Conservation (phyloP, 768 basidiomycete species). For the Suillus bovinus region DNA sequence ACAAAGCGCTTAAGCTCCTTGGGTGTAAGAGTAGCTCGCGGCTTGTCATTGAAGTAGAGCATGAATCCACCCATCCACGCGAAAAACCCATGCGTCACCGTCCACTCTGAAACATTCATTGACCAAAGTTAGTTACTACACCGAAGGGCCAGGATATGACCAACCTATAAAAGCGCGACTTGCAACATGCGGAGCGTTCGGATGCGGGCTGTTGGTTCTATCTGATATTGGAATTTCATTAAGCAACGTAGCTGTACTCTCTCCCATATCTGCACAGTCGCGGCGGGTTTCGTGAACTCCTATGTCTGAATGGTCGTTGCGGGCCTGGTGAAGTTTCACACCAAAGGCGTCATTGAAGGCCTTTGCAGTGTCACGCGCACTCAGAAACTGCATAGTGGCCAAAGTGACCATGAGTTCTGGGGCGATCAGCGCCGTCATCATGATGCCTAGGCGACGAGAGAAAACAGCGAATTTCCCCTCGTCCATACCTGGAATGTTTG, state of each 20-base stretch:
- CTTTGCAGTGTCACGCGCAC: conserved; percentile 10
- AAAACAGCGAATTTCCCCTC: conserved; percentile 7
- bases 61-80: conserved; percentile 26
- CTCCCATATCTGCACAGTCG: not conserved
- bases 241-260: not conserved
- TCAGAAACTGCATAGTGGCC: conserved; percentile 28
- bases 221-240: not conserved
- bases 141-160: not conserved
- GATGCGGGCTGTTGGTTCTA: not conserved
- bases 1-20: not conserved
- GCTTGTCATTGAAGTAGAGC: conserved; percentile 2
- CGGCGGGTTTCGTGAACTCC: not conserved
- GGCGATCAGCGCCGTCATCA: conserved; percentile 24
- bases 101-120: not conserved
- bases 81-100: conserved; percentile 19
- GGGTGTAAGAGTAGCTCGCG: conserved; percentile 5
- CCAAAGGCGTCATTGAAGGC: not conserved
- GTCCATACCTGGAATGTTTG: conserved; percentile 27
- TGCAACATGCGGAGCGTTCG: not conserved
- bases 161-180: not conserved
- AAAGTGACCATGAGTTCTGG: conserved; percentile 32
- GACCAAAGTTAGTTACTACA: not conserved
- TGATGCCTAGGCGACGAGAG: conserved; percentile 16
- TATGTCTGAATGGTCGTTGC: not conserved
- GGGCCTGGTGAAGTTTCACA: not conserved